These are phyloP conservation scores for Amanita muscaria DNA, from an alignment of 768 basidiomycete genomes.

Conservation along the genomic window DNA sequence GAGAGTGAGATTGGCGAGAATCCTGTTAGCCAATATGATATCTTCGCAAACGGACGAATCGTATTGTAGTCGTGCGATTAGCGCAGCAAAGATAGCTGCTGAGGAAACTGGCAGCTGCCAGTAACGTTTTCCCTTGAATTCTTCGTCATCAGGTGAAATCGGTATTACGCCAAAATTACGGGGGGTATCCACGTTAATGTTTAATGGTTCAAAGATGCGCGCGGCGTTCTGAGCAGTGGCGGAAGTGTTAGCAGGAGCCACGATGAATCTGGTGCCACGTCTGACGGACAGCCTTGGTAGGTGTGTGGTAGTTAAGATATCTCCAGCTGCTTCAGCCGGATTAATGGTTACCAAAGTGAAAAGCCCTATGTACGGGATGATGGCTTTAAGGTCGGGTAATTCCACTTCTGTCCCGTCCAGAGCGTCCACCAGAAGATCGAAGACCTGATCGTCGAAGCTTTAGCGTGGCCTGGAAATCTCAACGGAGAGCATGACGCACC, in stretches of 20 bases:
- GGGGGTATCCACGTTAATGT: conserved; percentile 7
- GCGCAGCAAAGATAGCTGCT: conserved; percentile 8
- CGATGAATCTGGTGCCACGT: conserved; percentile 4
- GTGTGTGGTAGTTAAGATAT: conserved; percentile 7
- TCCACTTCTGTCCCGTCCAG: conserved; percentile 5
- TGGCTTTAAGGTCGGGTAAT: conserved; percentile 6
- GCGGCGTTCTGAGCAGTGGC: conserved; percentile 9
- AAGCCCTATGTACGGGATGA: conserved; percentile 10
- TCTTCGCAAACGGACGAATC: conserved; percentile 6
- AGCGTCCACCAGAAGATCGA: conserved; percentile 10
- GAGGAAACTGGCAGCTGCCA: conserved; percentile 9
- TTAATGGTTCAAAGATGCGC: conserved; percentile 8
- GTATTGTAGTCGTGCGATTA: conserved; percentile 8
- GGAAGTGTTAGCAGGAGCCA: conserved; percentile 8
- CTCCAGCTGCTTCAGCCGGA: conserved; percentile 1
- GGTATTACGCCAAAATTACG: not conserved
- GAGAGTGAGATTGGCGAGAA: not conserved
- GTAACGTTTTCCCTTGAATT: conserved; percentile 8
- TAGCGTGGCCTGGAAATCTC: conserved; percentile 2
- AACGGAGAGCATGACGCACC: conserved; percentile 9
- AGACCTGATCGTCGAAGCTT: conserved; percentile 7
- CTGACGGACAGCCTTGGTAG: conserved; percentile 8
- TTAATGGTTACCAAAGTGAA: conserved; percentile 8
- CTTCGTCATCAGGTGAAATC: conserved; percentile 7
- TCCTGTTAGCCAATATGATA: conserved; percentile 1